Base-by-base conservation (phyloP, 495 filamentous ascomycete species). In the Hypoxylon lenormandii region DNA sequence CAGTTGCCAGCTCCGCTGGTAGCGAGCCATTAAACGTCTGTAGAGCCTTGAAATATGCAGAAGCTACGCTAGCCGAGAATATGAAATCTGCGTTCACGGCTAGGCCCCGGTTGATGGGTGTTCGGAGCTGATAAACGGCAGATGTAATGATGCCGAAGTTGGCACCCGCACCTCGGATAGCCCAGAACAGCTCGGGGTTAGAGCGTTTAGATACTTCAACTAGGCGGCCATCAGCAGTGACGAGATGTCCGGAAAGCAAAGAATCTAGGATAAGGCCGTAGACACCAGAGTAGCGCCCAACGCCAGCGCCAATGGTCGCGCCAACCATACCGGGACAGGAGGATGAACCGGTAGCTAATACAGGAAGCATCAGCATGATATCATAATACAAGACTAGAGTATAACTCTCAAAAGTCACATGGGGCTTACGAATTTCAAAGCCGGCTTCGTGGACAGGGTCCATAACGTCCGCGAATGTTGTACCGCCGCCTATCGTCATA, bases 121-220 rank as follows among this genome's bases (percentile, higher is more conserved):
- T 47, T 2, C 76, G 64, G 0, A 79, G 60, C 37, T 76, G 67
- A 58, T 77, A 81, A 0, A 72, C 80, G 0, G 78, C 76, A 13
- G 64, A 66, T 1, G 77, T 81, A 10, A 86, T 77, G 46, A 86
- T 71, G 13, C 85, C 85, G 53, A 85, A 85, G 52, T 82, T 84
- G n/a, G 72, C 66, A 5, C 85, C 85, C 4, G 84, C 84, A 4
- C 81, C 81, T 5, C 76, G 71, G 7, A 84, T 57, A 10, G 65
- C 80, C 78, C 77, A 82, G 54, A 79, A 87, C 4, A 87, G 76
- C 26, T 87, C 83, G 0, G 76, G 16, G 48, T 86, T 77, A 33
- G 76, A 47, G 0, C 15, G 68, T 5, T 50, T 43, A 0, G 79
- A 81, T 33, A 68, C 80, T 16, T 63, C 70, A 8, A 82, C 30